Base-by-base conservation (phyloP, 2,329 filamentous ascomycete genomes). In the Xylariales sp. region DNA sequence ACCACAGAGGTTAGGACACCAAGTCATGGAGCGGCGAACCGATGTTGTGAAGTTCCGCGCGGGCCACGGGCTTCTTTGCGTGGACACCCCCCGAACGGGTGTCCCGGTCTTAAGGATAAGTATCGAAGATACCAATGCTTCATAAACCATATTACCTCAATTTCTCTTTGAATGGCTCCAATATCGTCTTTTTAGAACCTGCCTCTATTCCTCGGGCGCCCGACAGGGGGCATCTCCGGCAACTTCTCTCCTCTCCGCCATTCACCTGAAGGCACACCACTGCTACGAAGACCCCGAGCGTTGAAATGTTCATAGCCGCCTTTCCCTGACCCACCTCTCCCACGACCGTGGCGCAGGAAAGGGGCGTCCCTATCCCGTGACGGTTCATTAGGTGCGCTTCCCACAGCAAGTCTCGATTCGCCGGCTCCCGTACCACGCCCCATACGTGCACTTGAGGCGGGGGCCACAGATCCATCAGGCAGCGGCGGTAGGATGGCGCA, bases 401-500 rank as follows among this genome's bases (percentile, higher is more conserved):
- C 76, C 2, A 75, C 65, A 6, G 69, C 65, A 18, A 73, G 54
- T 48, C 77, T 77, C 3, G 77, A 80, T 73, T 81, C 80, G 5
- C 79, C 79, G 0, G 76, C 73, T 0, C 79, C 81, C n/a, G 74
- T 72, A 1, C 79, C 81, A n/a, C 83, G 80, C 1, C 82, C 81
- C 59, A 80, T 79, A 41, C 82, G 80, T 34, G 84, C 83, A 28
- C 82, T 82, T 12, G 85, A 83, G n/a, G 86, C 82, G 9, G 91
- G 88, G 50, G 90, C 90, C 46, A 97, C 89, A 39, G 87, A 87
- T 0, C 94, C 94, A 77, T 95, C 91, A 39, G 87, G 82, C 32
- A 92, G 81, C 0, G 93, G 93, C 49, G 93, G 90, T 64, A 95
- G 83, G 67, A 97, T 90, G 5, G 93, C 92, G 78, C 93, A 95